Percentiles rank a stretch among this genome's conserved stretches.
These are phyloP conservation scores for Clonostachys byssicola DNA, from an alignment of 2,329 filamentous ascomycete species.

Conservation along the genomic window DNA sequence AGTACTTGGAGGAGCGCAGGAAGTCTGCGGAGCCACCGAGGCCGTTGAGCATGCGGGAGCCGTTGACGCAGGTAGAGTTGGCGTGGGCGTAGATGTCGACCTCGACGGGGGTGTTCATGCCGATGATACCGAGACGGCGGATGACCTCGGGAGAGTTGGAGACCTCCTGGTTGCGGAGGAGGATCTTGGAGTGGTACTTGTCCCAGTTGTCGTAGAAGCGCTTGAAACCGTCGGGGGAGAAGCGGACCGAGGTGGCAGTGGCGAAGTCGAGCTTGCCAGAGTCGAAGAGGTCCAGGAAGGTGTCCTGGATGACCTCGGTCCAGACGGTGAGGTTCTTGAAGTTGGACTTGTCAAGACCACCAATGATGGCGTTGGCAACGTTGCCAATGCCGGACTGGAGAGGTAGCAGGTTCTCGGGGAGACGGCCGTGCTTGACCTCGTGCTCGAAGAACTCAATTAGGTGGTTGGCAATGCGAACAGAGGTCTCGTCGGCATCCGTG, in stretches of 20 bases:
- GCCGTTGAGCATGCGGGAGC: constrained; percentile 81
- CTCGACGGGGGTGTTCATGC: constrained; percentile 93
- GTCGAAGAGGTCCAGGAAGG: constrained; percentile 90
- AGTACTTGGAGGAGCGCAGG: constrained; percentile 74
- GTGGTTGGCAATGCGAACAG: constrained; percentile 69
- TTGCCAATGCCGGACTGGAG: constrained; percentile 89
- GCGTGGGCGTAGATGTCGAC: constrained; percentile 94
- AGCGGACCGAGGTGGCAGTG: constrained; percentile 84
- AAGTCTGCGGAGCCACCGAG: constrained; percentile 81
- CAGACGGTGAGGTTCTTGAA: constrained; percentile 88
- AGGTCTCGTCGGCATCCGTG: constrained; percentile 68
- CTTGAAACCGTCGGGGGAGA: constrained; percentile 87
- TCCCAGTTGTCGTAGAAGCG: constrained; percentile 89
- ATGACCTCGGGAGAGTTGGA: constrained; percentile 92
- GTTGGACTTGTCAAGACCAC: constrained; percentile 74
- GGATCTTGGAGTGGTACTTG: constrained; percentile 72
- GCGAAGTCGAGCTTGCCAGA: constrained; percentile 84
- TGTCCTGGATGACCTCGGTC: constrained; percentile 92
- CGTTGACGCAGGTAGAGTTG: constrained; percentile 87
- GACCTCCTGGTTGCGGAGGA: constrained; percentile 82
- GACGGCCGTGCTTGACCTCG: constrained; percentile 73
- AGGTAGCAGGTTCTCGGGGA: constrained; percentile 73
- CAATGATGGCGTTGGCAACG: constrained; percentile 88
- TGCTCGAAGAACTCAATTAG: constrained; percentile 82
- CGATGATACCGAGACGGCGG: constrained; percentile 79